Conservation (phyloP, 768 basidiomycete species). For the Calocybe cyanea region DNA sequence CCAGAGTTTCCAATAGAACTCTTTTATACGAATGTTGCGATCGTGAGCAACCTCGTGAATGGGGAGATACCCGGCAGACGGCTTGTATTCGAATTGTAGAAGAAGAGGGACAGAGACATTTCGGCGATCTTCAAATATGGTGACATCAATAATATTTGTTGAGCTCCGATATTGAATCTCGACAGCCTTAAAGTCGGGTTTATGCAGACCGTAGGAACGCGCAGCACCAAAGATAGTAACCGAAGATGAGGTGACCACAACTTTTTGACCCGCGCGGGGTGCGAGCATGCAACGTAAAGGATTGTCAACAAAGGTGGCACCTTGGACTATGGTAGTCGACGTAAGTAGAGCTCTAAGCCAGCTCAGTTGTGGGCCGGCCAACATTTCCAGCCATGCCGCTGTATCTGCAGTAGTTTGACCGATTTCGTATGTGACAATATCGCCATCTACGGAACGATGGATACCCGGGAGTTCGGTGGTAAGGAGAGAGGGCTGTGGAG, state of each 20-base stretch:
- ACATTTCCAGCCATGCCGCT: slow-evolving; percentile 74
- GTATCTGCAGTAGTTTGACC: slow-evolving; percentile 52
- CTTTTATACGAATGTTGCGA: slow-evolving; percentile 89
- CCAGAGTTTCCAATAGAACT: slow-evolving; percentile 99
- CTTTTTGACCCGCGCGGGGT: slow-evolving; percentile 76
- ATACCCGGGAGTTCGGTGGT: slow-evolving; percentile 37
- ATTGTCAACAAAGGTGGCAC: slow-evolving; percentile 81
- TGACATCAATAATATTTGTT: slow-evolving; percentile 60
- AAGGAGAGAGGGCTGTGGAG: slow-evolving; percentile 34
- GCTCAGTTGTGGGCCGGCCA: slow-evolving; percentile 76
- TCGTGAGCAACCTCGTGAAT: slow-evolving; percentile 86
- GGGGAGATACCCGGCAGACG: slow-evolving; percentile 84
- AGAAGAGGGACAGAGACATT: slow-evolving; percentile 73
- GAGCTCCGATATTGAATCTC: slow-evolving; percentile 59
- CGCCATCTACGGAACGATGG: slow-evolving; percentile 35
- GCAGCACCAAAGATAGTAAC: slow-evolving; percentile 73
- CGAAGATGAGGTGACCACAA: slow-evolving; percentile 61
- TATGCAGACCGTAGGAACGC: slow-evolving; percentile 75
- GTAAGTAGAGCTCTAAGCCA: slow-evolving; percentile 88
- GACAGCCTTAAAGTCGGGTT: slow-evolving; percentile 76
- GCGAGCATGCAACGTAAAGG: slow-evolving; percentile 83
- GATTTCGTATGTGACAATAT: slow-evolving; percentile 47
- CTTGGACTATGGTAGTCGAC: slow-evolving; percentile 83
- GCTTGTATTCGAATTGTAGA: slow-evolving; percentile 83
- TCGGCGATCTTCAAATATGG: slow-evolving; percentile 79